A percentile compares a stretch with the other conserved stretches of the same genome.
Evolutionary conservation across 192 early-diverging fungal species (phyloP).

Genomic region (Podila verticillata): DNA sequence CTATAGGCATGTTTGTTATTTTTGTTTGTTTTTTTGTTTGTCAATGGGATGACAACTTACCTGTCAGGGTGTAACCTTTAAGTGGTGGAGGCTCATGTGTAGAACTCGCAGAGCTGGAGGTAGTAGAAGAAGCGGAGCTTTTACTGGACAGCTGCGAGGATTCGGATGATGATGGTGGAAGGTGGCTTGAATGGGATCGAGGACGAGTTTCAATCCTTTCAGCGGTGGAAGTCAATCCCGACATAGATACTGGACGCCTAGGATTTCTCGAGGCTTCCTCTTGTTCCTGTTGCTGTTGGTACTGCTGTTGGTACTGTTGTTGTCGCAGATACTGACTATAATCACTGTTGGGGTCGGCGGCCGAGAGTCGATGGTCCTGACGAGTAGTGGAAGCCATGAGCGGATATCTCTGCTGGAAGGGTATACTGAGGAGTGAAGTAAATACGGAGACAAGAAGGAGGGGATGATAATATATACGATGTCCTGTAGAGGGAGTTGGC

Average conservation of each 20-base stretch:
- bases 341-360: slow-evolving; percentile 16
- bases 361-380: slow-evolving; percentile 27
- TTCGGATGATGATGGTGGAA: slow-evolving; percentile 5
- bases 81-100: slow-evolving; percentile 6
- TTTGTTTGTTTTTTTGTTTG: too few relatives aligned
- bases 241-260: not conserved
- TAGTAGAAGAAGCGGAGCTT: slow-evolving; percentile 3
- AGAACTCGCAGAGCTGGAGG: slow-evolving; percentile 12
- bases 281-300: slow-evolving; percentile 20
- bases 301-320: slow-evolving; percentile 11
- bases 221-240: not conserved
- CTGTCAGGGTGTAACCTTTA: slow-evolving; percentile 8
- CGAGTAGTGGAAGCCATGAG: not conserved
- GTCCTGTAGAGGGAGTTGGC: too few relatives aligned
- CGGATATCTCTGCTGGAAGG: too few relatives aligned
- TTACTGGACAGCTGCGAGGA: slow-evolving; percentile 9
- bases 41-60: not conserved
- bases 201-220: not conserved
- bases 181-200: slow-evolving; percentile 13
- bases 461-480: not conserved
- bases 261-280: not conserved
- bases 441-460: too few relatives aligned
- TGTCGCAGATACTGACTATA: slow-evolving; percentile 28
- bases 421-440: too few relatives aligned
- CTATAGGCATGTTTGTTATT: too few relatives aligned